phyloP scores from a whole-genome alignment of 371 early-diverging fungal species.

The Syncephalastrum sp. region DNA sequence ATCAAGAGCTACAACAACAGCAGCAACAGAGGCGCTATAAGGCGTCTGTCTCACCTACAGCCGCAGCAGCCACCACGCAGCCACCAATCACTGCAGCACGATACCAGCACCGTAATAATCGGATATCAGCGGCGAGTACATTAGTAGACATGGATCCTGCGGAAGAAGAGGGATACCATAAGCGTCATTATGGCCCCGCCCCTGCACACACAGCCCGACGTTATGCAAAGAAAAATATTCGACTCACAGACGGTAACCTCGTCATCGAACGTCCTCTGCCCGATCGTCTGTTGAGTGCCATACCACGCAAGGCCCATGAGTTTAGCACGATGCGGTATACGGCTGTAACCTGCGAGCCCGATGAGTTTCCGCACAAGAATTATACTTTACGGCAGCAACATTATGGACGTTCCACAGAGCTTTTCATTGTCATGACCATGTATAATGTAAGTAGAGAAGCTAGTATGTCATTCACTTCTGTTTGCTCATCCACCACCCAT shows the following conservation, averaged over 20 bases:
- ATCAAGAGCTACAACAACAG: background rate
- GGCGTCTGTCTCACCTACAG: slow-evolving; percentile 2
- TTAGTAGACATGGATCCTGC: slow-evolving; percentile 5
- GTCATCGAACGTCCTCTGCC: slow-evolving; percentile 55
- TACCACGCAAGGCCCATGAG: slow-evolving; percentile 50
- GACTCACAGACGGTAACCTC: slow-evolving; percentile 59
- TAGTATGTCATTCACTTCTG: background rate
- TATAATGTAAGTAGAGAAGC: slow-evolving; percentile 10
- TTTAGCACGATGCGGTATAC: slow-evolving; percentile 81
- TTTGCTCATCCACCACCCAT: background rate
- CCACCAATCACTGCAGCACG: slow-evolving; percentile 1
- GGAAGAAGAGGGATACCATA: background rate
- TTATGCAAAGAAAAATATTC: slow-evolving; percentile 34
- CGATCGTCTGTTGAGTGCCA: slow-evolving; percentile 28
- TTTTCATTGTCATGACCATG: slow-evolving; percentile 79
- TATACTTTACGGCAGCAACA: slow-evolving; percentile 82
- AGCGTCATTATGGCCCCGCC: slow-evolving; percentile 36
- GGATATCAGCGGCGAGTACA: slow-evolving; percentile 11
- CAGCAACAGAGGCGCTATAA: background rate
- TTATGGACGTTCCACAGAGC: slow-evolving; percentile 78
- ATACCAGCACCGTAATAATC: slow-evolving; percentile 1
- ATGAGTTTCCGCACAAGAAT: slow-evolving; percentile 69
- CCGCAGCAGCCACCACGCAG: background rate
- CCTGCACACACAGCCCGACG: slow-evolving; percentile 42
- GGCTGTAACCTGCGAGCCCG: slow-evolving; percentile 83